Evolutionary conservation across 73 alveolate species (phyloP).

Genomic region (Paramecium sonneborni): DNA sequence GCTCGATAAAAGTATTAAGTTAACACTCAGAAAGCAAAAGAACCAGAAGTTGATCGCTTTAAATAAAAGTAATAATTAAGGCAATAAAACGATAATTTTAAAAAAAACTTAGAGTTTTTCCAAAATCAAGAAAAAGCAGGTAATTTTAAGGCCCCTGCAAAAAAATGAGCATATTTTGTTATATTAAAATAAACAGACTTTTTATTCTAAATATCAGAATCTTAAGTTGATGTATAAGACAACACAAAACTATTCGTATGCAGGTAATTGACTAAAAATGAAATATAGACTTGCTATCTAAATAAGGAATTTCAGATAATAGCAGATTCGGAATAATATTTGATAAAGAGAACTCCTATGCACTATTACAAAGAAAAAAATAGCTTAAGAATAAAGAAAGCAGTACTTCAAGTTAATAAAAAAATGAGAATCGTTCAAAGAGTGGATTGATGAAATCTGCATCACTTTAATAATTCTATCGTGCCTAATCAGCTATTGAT

Average conservation of each 20-base stretch:
- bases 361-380: background rate
- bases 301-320: background rate
- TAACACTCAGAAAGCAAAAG: background rate
- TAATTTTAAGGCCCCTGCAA: background rate
- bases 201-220: background rate
- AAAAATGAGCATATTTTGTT: conserved; percentile 17
- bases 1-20: background rate
- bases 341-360: conserved; percentile 52
- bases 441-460: background rate
- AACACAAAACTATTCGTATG: background rate
- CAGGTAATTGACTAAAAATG: background rate
- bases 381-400: background rate
- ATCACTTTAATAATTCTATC: background rate
- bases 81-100: background rate
- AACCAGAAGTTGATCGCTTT: background rate
- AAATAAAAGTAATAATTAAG: conserved; percentile 1
- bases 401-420: background rate
- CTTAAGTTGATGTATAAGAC: background rate
- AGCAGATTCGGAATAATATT: background rate
- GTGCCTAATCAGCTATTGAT: conserved; percentile 22
- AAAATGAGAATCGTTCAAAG: background rate
- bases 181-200: conserved; percentile 47
- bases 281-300: background rate
- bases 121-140: background rate
- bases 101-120: background rate